Evolutionary conservation across 2,329 filamentous ascomycete species (phyloP).

Genomic region (Claviceps lovelessii): DNA sequence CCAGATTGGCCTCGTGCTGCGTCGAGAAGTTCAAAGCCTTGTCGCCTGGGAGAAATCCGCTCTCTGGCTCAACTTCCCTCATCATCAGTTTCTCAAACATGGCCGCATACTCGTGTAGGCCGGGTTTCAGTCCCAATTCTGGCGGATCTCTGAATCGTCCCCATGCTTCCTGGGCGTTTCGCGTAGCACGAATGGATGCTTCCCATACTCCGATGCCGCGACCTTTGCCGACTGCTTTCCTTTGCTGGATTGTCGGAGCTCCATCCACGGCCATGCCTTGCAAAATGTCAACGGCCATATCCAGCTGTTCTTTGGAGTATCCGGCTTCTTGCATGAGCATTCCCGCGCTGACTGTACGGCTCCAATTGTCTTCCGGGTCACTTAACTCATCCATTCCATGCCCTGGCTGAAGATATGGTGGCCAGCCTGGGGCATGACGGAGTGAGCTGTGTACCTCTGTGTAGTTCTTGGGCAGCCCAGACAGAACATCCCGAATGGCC

Average conservation of each 20-base stretch:
- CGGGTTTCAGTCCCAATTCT: constrained; percentile 19
- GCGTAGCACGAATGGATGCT: constrained; percentile 41
- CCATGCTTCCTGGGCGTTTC: constrained; percentile 50
- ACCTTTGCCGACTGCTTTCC: constrained; percentile 9
- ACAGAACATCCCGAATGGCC: constrained; percentile 38
- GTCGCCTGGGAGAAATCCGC: constrained; percentile 41
- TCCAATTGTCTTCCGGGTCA: constrained; percentile 36
- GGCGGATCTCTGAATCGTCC: constrained; percentile 29
- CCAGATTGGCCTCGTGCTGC: constrained; percentile 34
- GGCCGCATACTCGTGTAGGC: constrained; percentile 36
- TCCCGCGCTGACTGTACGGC: constrained; percentile 38
- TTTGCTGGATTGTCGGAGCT: constrained; percentile 42
- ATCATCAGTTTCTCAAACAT: constrained; percentile 44
- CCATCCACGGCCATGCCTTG: constrained; percentile 37
- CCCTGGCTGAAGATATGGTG: constrained; percentile 41
- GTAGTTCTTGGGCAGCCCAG: constrained; percentile 37
- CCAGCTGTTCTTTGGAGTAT: constrained; percentile 31
- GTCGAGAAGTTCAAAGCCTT: constrained; percentile 32
- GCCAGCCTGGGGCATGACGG: constrained; percentile 41
- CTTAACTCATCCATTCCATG: constrained; percentile 46
- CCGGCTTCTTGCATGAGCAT: constrained; percentile 42
- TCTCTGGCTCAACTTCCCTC: constrained; percentile 14
- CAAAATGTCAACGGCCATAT: constrained; percentile 35
- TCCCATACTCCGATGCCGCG: constrained; percentile 31
- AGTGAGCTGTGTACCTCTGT: constrained; percentile 33